A percentile compares a stretch with the other conserved stretches of the same genome.
Evolutionary conservation across 169 alveolate species (phyloP).

Genomic region (Eimeria sp.): DNA sequence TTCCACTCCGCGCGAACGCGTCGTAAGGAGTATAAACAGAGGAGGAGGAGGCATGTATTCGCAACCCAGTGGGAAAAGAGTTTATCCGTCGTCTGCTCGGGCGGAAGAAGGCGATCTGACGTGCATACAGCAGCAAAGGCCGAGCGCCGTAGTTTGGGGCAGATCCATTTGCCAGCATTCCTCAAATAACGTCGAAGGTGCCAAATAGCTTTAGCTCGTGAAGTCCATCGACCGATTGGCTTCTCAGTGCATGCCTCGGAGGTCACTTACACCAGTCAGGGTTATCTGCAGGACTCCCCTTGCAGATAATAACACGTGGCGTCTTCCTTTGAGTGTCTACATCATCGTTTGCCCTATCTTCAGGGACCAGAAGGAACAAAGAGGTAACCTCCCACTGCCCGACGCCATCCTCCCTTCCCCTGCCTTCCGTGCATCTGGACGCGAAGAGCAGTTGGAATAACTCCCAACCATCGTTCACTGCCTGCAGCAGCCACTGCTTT

Average conservation of each 20-base stretch:
- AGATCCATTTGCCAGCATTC: neutral
- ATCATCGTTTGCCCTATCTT: neutral
- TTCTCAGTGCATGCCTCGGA: neutral
- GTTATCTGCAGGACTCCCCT: constrained; percentile 49
- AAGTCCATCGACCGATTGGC: too few relatives aligned
- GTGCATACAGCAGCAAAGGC: neutral
- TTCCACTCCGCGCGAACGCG: constrained; percentile 61
- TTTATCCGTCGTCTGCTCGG: constrained; percentile 26
- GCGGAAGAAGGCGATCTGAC: constrained; percentile 36
- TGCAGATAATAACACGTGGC: constrained; percentile 6
- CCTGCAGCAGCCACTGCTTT: constrained; percentile 63
- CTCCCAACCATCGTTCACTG: constrained; percentile 36
- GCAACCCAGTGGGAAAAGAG: constrained; percentile 70
- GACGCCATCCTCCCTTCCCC: constrained; percentile 4
- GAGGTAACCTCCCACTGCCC: constrained; percentile 60
- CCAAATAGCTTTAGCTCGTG: too few relatives aligned
- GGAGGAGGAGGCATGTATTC: constrained; percentile 39
- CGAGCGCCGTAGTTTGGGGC: neutral
- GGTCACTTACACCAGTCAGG: constrained; percentile 65
- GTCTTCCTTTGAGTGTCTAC: neutral
- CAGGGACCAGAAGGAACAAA: constrained; percentile 42
- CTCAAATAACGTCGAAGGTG: neutral
- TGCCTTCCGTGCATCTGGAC: constrained; percentile 8
- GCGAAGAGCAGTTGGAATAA: neutral
- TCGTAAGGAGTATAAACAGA: constrained; percentile 26